These are phyloP conservation scores for Talaromyces sp. DNA, from an alignment of 2,329 filamentous ascomycete genomes.

Conservation along the genomic window DNA sequence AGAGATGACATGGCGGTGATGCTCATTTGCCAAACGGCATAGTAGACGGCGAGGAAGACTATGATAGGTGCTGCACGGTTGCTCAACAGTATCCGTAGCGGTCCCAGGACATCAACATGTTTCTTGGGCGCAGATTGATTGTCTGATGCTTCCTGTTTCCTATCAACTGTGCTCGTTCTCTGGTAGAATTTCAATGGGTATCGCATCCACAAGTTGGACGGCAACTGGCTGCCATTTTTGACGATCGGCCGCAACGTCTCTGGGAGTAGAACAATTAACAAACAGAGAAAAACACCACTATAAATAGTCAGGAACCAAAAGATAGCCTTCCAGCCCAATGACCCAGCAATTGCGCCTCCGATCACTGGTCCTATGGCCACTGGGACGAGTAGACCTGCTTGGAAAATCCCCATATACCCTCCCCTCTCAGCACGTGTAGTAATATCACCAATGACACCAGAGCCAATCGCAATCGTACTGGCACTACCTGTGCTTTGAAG, in stretches of 20 bases:
- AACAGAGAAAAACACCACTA: slow-evolving; percentile 33
- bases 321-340: slow-evolving; percentile 43
- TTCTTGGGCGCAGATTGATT: slow-evolving; percentile 29
- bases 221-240: slow-evolving; percentile 31
- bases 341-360: slow-evolving; percentile 40
- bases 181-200: slow-evolving; percentile 27
- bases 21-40: slow-evolving; percentile 57
- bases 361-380: slow-evolving; percentile 45
- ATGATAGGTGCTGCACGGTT: slow-evolving; percentile 48
- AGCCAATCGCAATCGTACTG: slow-evolving; percentile 46
- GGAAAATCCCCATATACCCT: slow-evolving; percentile 44
- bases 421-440: slow-evolving; percentile 43
- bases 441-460: slow-evolving; percentile 46
- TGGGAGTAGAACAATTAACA: slow-evolving; percentile 37
- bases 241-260: slow-evolving; percentile 43
- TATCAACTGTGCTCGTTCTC: slow-evolving; percentile 14
- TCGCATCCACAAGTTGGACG: slow-evolving; percentile 19
- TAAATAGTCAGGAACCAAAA: slow-evolving; percentile 48
- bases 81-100: slow-evolving; percentile 50
- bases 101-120: slow-evolving; percentile 46
- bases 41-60: slow-evolving; percentile 52
- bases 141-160: background rate
- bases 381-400: slow-evolving; percentile 38
- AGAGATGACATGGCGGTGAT: slow-evolving; percentile 55
- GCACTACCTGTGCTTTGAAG: slow-evolving; percentile 47